phyloP scores from a whole-genome alignment of 2,329 filamentous ascomycete genomes.

The Verticillium alfalfae region DNA sequence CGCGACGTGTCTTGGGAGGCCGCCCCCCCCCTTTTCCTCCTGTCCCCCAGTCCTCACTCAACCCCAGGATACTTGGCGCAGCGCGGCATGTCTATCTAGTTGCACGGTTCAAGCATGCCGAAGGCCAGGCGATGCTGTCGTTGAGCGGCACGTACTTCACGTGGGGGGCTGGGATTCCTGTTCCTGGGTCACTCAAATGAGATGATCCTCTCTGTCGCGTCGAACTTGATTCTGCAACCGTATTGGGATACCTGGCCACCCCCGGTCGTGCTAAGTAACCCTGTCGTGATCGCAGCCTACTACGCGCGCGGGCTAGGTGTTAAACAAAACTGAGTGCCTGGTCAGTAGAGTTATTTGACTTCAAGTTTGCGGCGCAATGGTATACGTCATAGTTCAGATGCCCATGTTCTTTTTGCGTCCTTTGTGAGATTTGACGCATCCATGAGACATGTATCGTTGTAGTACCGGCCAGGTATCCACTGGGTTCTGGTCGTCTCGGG shows the following conservation, averaged over 20 bases:
- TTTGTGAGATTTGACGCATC: no score
- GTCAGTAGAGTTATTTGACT: no score
- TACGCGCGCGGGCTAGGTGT: no score
- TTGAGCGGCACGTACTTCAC: neutral
- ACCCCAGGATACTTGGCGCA: neutral
- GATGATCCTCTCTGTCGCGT: neutral
- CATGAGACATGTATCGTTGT: no score
- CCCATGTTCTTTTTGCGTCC: no score
- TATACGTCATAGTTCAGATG: no score
- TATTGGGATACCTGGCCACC: neutral
- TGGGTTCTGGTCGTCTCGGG: no score
- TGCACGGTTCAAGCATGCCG: neutral
- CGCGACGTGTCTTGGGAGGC: neutral
- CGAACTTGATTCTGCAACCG: no score
- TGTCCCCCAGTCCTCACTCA: neutral
- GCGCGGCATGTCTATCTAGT: neutral
- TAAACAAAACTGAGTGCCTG: no score
- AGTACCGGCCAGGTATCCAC: no score
- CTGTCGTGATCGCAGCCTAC: no score
- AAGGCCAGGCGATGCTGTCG: neutral
- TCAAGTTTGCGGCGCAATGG: no score
- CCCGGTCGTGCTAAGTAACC: neutral
- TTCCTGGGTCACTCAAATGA: neutral
- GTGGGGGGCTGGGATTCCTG: neutral
- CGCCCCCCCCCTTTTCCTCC: neutral